Evolutionary conservation across 2,329 filamentous ascomycete species (phyloP), one percentile per base, ranked within the genome.

Genomic region (Zymoseptoria brevis): DNA sequence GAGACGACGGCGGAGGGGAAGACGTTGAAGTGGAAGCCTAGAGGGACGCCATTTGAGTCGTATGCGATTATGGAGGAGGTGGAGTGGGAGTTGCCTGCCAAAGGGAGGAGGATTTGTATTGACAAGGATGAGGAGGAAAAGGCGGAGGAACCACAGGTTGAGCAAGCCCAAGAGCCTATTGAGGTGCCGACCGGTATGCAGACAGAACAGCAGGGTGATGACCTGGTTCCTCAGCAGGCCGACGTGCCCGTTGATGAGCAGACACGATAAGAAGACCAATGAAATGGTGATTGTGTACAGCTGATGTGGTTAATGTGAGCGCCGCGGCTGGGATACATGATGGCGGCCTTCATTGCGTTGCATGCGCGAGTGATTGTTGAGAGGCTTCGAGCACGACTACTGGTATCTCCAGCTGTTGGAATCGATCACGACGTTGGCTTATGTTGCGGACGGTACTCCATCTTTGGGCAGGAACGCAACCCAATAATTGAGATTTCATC

Each of bases 21-120:
- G 30, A 65, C 61, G 59, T 54, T 55, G 30, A 66, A 64, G 53
- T 56, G 62, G 53, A 66, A 56, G 26, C 61, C 66, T n/a, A 53
- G 65, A 16, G 68, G 68, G 3, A 62, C 61, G 59, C 68, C 68
- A 9, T 71, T 67, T 48, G 68, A 71, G 58, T 59, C 64, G n/a
- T 71, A 68, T 61, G 68, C 65, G 19, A 65, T 71, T 26, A 69
- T 69, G 68, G 68, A 69, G 59, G 63, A 66, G 52, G 64, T 69
- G 21, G 62, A 69, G 48, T 71, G 68, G 68, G 57, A 62, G 21
- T 57, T 70, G 7, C 68, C 68, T 4, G 67, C 68, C n/a, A 64
- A 66, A 48, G 57, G 58, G 22, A 61, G 67, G 58, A 66, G 60
- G 54, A 60, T 68, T 7, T 68, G 66, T 50, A 62, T 68, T 57